These are phyloP conservation scores for Dendrostoma leiphaemia DNA, from an alignment of 2,329 filamentous ascomycete genomes.

Conservation along the genomic window DNA sequence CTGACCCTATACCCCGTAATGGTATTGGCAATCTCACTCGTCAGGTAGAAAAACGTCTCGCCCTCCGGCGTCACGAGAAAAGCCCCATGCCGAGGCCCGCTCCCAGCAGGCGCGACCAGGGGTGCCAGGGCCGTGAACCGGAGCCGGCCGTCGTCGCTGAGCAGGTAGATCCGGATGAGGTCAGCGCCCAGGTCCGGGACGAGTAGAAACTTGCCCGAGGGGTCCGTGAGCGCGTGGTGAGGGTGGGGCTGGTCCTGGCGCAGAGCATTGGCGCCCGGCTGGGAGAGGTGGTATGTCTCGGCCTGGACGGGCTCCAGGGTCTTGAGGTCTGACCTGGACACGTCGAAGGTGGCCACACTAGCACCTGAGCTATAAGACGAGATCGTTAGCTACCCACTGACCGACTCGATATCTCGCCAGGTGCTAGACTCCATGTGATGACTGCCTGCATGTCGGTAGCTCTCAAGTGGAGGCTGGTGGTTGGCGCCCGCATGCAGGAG, in stretches of 20 bases:
- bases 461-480: neutral
- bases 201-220: conserved; percentile 60
- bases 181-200: conserved; percentile 68
- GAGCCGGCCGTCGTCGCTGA: conserved; percentile 45
- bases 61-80: conserved; percentile 46
- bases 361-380: conserved; percentile 32
- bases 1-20: conserved; percentile 55
- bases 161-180: conserved; percentile 53
- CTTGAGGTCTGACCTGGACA: conserved; percentile 32
- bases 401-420: no score
- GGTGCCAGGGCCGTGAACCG: conserved; percentile 37
- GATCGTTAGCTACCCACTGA: neutral
- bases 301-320: conserved; percentile 35
- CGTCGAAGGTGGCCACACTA: conserved; percentile 44
- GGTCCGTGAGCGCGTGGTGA: conserved; percentile 65
- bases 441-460: neutral
- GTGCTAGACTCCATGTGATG: no score
- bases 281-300: conserved; percentile 37
- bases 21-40: conserved; percentile 59
- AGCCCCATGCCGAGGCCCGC: conserved; percentile 63
- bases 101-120: conserved; percentile 46
- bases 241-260: conserved; percentile 61
- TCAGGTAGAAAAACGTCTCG: conserved; percentile 56
- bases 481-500: neutral
- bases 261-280: conserved; percentile 35